A percentile compares a stretch with the other conserved stretches of the same genome.
Conservation (phyloP, 1,284 basidiomycete genomes). For the Xerocomus nothofagi region DNA sequence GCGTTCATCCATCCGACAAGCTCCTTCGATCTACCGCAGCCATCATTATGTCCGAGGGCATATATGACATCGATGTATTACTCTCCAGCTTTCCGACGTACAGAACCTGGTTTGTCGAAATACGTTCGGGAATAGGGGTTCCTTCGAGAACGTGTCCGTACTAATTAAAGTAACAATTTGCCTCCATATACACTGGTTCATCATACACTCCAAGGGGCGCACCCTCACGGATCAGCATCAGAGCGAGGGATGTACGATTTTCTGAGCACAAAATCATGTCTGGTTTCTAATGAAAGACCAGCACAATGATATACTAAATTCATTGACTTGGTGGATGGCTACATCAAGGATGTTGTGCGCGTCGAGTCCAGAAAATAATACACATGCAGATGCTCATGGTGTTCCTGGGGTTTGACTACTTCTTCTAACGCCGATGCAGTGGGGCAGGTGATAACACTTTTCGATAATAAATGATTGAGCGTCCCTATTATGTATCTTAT, state of each 20-base stretch:
- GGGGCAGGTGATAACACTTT: too few relatives aligned
- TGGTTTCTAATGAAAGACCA: slow-evolving; percentile 47
- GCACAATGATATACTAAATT: slow-evolving; percentile 57
- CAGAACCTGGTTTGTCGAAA: slow-evolving; percentile 62
- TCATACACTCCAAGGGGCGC: slow-evolving; percentile 75
- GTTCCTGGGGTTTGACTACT: slow-evolving; percentile 31
- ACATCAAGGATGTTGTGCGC: slow-evolving; percentile 27
- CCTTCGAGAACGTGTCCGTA: slow-evolving; percentile 54
- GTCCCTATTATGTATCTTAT: too few relatives aligned
- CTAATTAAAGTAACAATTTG: slow-evolving; percentile 41
- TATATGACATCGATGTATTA: slow-evolving; percentile 70
- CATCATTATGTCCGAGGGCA: slow-evolving; percentile 67
- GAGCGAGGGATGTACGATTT: slow-evolving; percentile 57
- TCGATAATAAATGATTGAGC: too few relatives aligned
- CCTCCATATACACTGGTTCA: slow-evolving; percentile 56
- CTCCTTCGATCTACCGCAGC: slow-evolving; percentile 53
- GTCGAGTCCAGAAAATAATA: neutral
- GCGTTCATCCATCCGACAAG: slow-evolving; percentile 43
- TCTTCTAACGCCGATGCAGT: slow-evolving; percentile 61
- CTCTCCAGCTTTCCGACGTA: slow-evolving; percentile 63
- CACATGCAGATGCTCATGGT: neutral
- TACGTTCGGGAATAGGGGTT: slow-evolving; percentile 52
- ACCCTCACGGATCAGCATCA: slow-evolving; percentile 64
- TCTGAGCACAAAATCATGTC: slow-evolving; percentile 42
- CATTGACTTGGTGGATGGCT: slow-evolving; percentile 47